Conservation (phyloP, 2,329 filamentous ascomycete species). For the Pseudonectria foliicola region DNA sequence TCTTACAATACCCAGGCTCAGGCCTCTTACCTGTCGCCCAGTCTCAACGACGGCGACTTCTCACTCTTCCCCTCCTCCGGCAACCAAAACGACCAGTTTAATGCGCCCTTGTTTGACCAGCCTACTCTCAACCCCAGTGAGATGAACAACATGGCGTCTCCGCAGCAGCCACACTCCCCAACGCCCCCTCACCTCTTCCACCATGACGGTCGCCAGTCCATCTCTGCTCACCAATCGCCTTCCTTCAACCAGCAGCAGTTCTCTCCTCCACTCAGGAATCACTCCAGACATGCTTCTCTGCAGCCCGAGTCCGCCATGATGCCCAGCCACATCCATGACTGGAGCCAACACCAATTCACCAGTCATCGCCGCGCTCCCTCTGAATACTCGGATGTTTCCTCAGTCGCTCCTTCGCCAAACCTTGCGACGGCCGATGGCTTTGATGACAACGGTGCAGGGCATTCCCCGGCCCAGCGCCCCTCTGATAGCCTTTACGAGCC, state of each 20-base stretch:
- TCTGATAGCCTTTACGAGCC: slow-evolving; percentile 72
- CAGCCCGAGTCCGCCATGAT: slow-evolving; percentile 52
- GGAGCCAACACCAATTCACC: slow-evolving; percentile 59
- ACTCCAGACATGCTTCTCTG: slow-evolving; percentile 51
- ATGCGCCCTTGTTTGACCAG: slow-evolving; percentile 53
- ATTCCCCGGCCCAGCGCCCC: slow-evolving; percentile 73
- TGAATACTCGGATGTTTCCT: slow-evolving; percentile 89
- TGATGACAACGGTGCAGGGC: slow-evolving; percentile 61
- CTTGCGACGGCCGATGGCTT: slow-evolving; percentile 72
- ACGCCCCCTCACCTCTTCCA: slow-evolving; percentile 50
- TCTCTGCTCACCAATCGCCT: slow-evolving; percentile 49
- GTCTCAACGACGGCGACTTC: slow-evolving; percentile 52
- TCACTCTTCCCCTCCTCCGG: slow-evolving; percentile 54
- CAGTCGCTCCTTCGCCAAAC: slow-evolving; percentile 76
- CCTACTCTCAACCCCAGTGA: slow-evolving; percentile 38
- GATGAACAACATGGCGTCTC: slow-evolving; percentile 47
- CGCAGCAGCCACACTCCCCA: slow-evolving; percentile 48
- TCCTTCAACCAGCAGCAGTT: slow-evolving; percentile 51
- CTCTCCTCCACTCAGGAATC: slow-evolving; percentile 39
- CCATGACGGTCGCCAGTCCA: slow-evolving; percentile 38
- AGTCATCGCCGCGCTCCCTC: slow-evolving; percentile 79
- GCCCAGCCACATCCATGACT: slow-evolving; percentile 44
- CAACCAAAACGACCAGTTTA: slow-evolving; percentile 50
- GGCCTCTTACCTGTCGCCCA: slow-evolving; percentile 40
- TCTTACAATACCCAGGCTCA: slow-evolving; percentile 37